Evolutionary conservation across 805 yeast genomes (phyloP).

Genomic region (Starmerella potacharoeniae): DNA sequence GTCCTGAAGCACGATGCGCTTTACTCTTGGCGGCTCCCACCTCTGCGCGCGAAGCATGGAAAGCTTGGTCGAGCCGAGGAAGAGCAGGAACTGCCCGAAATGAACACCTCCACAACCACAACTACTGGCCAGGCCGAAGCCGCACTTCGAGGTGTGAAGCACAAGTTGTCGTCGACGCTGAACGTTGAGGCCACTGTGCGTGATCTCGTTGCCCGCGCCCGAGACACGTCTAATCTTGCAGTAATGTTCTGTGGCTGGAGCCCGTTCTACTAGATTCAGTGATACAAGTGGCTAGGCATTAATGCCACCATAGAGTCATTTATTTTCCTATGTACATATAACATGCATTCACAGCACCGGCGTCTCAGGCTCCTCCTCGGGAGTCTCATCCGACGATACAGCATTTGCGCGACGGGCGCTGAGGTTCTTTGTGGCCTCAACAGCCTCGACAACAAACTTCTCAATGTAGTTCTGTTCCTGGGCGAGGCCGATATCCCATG

Average conservation of each 20-base stretch:
- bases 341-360: background rate
- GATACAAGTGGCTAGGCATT: background rate
- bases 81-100: background rate
- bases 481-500: conserved; percentile 55
- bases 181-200: conserved; percentile 78
- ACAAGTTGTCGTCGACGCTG: conserved; percentile 59
- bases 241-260: conserved; percentile 47
- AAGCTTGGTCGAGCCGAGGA: background rate
- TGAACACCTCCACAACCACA: background rate
- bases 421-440: conserved; percentile 42
- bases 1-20: conserved; percentile 87
- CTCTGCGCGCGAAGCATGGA: conserved; percentile 35
- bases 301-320: background rate
- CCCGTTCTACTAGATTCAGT: conserved; percentile 27
- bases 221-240: conserved; percentile 54
- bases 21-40: conserved; percentile 83
- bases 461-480: conserved; percentile 62
- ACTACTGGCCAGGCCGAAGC: conserved; percentile 55
- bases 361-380: background rate
- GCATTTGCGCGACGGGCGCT: conserved; percentile 22
- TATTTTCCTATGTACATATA: background rate
- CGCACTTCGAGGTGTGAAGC: conserved; percentile 62
- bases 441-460: conserved; percentile 63
- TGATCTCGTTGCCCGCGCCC: conserved; percentile 68
- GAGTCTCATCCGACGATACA: conserved; percentile 21